Evolutionary conservation across 345 rosid genomes (phyloP), one percentile per base, ranked within the genome.

Genomic region (Trapa bicornis): DNA sequence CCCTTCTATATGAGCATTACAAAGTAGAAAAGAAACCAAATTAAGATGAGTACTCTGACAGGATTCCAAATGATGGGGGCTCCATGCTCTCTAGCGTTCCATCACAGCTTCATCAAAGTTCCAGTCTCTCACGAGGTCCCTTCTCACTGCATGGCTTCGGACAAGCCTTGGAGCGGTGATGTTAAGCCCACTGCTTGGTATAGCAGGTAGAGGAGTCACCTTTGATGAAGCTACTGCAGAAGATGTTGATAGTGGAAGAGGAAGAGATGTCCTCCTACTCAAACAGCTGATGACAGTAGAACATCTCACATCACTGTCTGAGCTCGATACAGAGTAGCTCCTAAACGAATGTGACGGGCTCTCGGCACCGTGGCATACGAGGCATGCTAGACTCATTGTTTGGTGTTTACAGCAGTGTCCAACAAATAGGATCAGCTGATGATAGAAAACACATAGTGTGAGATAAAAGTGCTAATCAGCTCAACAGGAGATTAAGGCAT

Each of bases 71-170:
- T 66, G 29, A 42, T 33, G 10, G 15, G 10, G 15, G 39, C 65
- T 22, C 17, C 53, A 29, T 36, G 45, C 48, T 66, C 48, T 66
- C 80, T 85, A 89, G 67, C 77, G 82, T 74, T 80, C 84, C 72
- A 65, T 67, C 45, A 65, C 82, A 8, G 53, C 81, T 82, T 85
- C 87, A 8, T 85, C 89, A 12, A 93, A 93, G 78, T 93, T 90
- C 98, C 98, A 93, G 83, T 93, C 96, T 79, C 96, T 84, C 65
- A 87, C 97, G 58, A 93, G 63, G 80, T 93, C 98, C 79, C 98
- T 86, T 72, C 90, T 83, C 66, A 93, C 89, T 0, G 98, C 98
- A 61, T 74, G 84, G 77, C 98, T 93, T 16, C 96, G 81, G 54
- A 93, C 97, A 43, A 93, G 79, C 60, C 96, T 74, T 36, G 98